Conservation (phyloP, 1,139 yeast species). For the Zygoascus meyerae region DNA sequence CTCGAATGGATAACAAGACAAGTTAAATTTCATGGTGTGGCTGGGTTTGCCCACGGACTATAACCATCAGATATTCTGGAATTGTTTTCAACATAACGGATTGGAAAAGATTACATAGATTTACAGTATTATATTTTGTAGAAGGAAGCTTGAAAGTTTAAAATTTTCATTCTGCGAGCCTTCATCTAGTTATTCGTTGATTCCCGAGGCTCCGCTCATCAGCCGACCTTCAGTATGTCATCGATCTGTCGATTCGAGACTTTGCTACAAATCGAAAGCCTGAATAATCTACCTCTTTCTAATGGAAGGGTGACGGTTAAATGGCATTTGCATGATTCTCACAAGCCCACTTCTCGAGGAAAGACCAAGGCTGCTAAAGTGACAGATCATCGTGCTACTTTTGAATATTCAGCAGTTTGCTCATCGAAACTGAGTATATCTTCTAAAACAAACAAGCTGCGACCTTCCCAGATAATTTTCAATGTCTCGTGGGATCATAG, state of each 20-base stretch:
- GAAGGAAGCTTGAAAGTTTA: too few relatives aligned
- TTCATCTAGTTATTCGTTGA: too few relatives aligned
- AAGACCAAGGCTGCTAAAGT: constrained; percentile 42
- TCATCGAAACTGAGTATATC: constrained; percentile 37
- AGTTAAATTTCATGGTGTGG: too few relatives aligned
- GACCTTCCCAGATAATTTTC: constrained; percentile 27
- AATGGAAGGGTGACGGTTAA: constrained; percentile 64
- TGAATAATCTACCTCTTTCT: constrained; percentile 77
- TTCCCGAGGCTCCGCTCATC: too few relatives aligned
- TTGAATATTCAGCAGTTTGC: constrained; percentile 40
- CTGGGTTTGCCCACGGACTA: too few relatives aligned
- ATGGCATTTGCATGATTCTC: constrained; percentile 46
- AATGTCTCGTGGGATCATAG: constrained; percentile 36
- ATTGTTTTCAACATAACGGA: too few relatives aligned
- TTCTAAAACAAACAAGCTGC: constrained; percentile 32
- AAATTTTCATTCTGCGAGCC: too few relatives aligned
- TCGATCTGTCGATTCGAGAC: constrained; percentile 50
- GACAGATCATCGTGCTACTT: constrained; percentile 45
- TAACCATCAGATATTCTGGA: too few relatives aligned
- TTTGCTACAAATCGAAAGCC: constrained; percentile 55
- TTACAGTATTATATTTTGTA: too few relatives aligned
- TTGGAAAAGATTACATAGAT: too few relatives aligned
- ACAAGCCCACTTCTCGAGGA: constrained; percentile 40
- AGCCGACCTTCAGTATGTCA: constrained; percentile 7
- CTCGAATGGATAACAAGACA: too few relatives aligned